Evolutionary conservation across 2,329 filamentous ascomycete species (phyloP), one percentile per base, ranked within the genome.

Genomic region (Aspergillus oerlinghausenensis): DNA sequence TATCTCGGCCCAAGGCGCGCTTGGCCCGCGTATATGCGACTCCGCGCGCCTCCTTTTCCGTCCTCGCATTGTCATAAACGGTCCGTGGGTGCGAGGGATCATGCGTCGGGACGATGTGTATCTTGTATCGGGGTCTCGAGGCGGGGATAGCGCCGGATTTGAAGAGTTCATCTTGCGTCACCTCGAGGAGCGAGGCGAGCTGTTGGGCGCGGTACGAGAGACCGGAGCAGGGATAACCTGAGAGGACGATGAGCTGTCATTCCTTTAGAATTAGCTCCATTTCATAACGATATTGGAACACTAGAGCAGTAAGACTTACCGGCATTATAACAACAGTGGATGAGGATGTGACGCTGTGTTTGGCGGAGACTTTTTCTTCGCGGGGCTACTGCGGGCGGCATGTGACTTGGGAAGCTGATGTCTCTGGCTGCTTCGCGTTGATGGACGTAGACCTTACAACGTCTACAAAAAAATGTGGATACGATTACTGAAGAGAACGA

Each of bases 21-120:
- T 86, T 87, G 56, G 86, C 80, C 58, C 84, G 82, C 10, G 82
- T 82, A 63, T 83, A 84, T 57, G 84, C 80, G 21, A 84, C 80
- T 26, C 83, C 85, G 3, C 84, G 81, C 3, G 84, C 84, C 71
- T 85, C 82, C 70, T 87, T 88, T 69, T 88, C 84, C 35, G 80
- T 76, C 51, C 79, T 77, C 25, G 83, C 82, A 62, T 80, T 75
- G 63, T 81, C 79, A 65, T 85, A 85, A 45, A 84, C 81, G 45
- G 74, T 72, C 59, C 83, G 77, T 47, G 79, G 71, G 51, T 77
- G 71, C 2, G 73, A 72, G 1, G 61, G 63, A 60, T 76, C 74
- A 38, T 77, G 75, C 11, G 75, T 75, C 3, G 70, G 57, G 40
- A 77, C 70, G 42, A 75, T 64, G 51, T 75, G 67, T 42, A 77